Evolutionary conservation across 1,284 basidiomycete genomes (phyloP), one percentile per base, ranked within the genome.

Genomic region (Cystobasidium sp.): DNA sequence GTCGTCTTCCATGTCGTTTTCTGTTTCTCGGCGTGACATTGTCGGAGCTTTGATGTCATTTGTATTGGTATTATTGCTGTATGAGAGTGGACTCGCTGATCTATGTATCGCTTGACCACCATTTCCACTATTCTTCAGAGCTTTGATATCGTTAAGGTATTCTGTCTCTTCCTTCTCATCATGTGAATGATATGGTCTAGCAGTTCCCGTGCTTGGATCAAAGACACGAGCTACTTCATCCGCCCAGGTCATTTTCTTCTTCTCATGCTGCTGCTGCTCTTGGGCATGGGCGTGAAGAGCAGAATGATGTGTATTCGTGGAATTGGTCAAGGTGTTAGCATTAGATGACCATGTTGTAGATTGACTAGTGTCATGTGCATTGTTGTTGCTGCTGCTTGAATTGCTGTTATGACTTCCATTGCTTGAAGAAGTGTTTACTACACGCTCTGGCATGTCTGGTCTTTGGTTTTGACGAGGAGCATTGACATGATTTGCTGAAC

Each of bases 291-390:
- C 6, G 6, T 16, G 43, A 22, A n/a, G 53, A 31, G 6, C 24
- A 12, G 24, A 37, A 22, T 31, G 53, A 46, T 43, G n/a, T 18
- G 62, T 46, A 52, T 4, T 52, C 22, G 44, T 46, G 10, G 49
- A 52, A 41, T 66, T 66, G 7, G 64, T 66, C 0, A 66, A 24
- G 22, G 64, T 66, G 24, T 66, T 66, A 7, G 64, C 64, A 41
- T 66, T 66, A 8, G 64, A 66, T 6, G 64, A 66, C 64, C 64
- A 66, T 20, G 31, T 55, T 5, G 64, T 52, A n/a, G 64, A 31
- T 5, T 66, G 14, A 8, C 37, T 31, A 14, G 16, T 63, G 44
- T 46, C 61, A 41, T 51, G 3, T 51, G 16, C 47, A 51, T 51
- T 51, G 20, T 20, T 51, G 14, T 51, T 20, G 20, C 31, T 31